Percentiles rank a stretch among this genome's conserved stretches.
phyloP scores from a whole-genome alignment of 208 protist genomes.

The Acanthamoeba lenticulata region DNA sequence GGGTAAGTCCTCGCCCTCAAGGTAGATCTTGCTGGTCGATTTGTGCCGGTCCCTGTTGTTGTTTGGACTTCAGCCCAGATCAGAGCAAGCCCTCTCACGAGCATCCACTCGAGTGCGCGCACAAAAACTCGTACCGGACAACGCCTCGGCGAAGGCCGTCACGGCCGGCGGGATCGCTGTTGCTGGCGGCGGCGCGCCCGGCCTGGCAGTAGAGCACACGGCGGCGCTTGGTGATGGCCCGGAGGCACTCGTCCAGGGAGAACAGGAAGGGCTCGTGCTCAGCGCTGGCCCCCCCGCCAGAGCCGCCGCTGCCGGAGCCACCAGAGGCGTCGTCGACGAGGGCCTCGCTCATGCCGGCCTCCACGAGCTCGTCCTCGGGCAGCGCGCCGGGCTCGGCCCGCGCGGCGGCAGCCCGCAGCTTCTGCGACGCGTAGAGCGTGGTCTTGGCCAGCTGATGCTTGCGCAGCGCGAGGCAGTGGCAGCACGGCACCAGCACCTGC shows the following conservation, averaged over 20 bases:
- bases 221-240: constrained; percentile 42
- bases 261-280: constrained; percentile 33
- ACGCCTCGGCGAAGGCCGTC: not conserved
- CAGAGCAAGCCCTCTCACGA: no score
- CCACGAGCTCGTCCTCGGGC: not conserved
- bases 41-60: not conserved
- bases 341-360: not conserved
- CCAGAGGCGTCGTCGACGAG: not conserved
- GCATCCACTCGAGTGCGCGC: not conserved
- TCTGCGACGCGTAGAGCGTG: not conserved
- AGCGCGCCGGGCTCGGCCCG: not conserved
- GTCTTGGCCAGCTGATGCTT: constrained; percentile 48
- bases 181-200: not conserved
- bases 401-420: not conserved
- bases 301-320: not conserved
- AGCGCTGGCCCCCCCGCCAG: not conserved
- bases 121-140: not conserved
- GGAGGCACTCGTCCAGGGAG: constrained; percentile 40
- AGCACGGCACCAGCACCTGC: constrained; percentile 40
- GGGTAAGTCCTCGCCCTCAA: constrained; percentile 30
- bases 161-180: not conserved
- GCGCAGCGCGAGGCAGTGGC: constrained; percentile 27
- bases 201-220: constrained; percentile 40
- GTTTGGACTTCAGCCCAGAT: not conserved
- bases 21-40: constrained; percentile 11